phyloP scores from a whole-genome alignment of 2,329 filamentous ascomycete genomes.

The Orbilia blumenaviensis region DNA sequence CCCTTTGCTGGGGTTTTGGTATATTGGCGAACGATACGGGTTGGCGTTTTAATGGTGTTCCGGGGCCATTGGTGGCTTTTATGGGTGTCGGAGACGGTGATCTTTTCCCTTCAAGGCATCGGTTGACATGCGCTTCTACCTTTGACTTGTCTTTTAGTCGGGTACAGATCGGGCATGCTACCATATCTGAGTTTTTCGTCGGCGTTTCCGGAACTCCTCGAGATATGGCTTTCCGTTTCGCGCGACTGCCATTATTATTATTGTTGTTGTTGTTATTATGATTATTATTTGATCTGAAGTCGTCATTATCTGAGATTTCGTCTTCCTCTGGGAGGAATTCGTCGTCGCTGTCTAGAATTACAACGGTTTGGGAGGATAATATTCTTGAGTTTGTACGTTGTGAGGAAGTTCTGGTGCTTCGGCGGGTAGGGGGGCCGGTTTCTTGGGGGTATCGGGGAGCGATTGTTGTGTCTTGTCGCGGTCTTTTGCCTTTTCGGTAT shows the following conservation, averaged over 20 bases:
- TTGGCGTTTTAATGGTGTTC: conserved; percentile 26
- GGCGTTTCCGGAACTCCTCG: conserved; percentile 9
- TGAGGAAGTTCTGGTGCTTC: conserved; percentile 39
- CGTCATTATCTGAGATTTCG: conserved; percentile 16
- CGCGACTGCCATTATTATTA: background rate
- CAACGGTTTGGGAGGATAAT: background rate
- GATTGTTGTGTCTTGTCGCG: conserved; percentile 16
- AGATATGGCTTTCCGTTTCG: conserved; percentile 11
- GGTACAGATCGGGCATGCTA: background rate
- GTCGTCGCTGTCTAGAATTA: conserved; percentile 14
- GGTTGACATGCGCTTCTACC: conserved; percentile 27
- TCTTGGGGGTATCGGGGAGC: background rate
- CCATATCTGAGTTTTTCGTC: background rate
- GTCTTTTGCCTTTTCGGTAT: conserved; percentile 24
- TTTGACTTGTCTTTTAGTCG: background rate
- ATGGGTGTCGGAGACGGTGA: conserved; percentile 23
- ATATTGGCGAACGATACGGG: conserved; percentile 11
- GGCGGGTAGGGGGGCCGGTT: background rate
- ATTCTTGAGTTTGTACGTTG: conserved; percentile 30
- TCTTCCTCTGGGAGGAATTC: conserved; percentile 23
- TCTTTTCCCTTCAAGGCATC: conserved; percentile 26
- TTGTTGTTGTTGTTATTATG: no score
- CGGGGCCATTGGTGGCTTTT: background rate
- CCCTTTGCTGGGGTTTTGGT: conserved; percentile 35
- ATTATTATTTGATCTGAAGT: no score